phyloP scores from a whole-genome alignment of 257 asterid genomes.

The Gentiana straminea region DNA sequence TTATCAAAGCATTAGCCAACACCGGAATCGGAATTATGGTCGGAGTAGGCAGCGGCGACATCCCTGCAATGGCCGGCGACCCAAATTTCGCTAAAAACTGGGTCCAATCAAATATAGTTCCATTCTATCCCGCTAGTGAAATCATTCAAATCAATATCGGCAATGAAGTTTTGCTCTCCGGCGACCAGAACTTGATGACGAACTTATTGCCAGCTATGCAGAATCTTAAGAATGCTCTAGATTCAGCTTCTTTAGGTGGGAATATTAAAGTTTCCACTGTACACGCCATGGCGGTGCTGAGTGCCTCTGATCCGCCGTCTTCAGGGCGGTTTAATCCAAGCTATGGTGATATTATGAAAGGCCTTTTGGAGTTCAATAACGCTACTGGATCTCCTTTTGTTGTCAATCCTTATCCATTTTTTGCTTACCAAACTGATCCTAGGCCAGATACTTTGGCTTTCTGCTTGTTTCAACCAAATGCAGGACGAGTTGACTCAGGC shows the following conservation, averaged over 20 bases:
- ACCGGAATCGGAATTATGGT: constrained; percentile 51
- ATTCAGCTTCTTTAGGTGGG: constrained; percentile 31
- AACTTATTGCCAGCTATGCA: constrained; percentile 62
- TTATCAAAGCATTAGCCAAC: constrained; percentile 49
- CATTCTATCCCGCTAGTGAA: constrained; percentile 52
- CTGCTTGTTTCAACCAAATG: constrained; percentile 58
- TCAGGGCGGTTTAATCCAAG: constrained; percentile 46
- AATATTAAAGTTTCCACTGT: constrained; percentile 61
- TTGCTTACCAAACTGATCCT: constrained; percentile 63
- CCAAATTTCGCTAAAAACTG: constrained; percentile 37
- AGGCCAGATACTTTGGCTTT: constrained; percentile 59
- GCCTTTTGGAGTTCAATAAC: constrained; percentile 39
- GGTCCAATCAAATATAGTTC: constrained; percentile 36
- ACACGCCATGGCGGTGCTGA: constrained; percentile 55
- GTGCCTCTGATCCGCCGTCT: constrained; percentile 58
- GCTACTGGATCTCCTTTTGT: constrained; percentile 54
- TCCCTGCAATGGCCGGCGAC: constrained; percentile 52
- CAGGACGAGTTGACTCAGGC: constrained; percentile 57
- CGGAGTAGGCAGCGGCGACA: constrained; percentile 52
- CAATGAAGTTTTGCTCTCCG: constrained; percentile 47
- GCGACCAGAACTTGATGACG: constrained; percentile 41
- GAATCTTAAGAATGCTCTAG: constrained; percentile 43
- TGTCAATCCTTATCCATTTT: constrained; percentile 67
- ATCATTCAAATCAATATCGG: constrained; percentile 48
- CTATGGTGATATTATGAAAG: constrained; percentile 43